Evolutionary conservation across 768 basidiomycete genomes (phyloP).

Genomic region (Lepiota subincarnata): DNA sequence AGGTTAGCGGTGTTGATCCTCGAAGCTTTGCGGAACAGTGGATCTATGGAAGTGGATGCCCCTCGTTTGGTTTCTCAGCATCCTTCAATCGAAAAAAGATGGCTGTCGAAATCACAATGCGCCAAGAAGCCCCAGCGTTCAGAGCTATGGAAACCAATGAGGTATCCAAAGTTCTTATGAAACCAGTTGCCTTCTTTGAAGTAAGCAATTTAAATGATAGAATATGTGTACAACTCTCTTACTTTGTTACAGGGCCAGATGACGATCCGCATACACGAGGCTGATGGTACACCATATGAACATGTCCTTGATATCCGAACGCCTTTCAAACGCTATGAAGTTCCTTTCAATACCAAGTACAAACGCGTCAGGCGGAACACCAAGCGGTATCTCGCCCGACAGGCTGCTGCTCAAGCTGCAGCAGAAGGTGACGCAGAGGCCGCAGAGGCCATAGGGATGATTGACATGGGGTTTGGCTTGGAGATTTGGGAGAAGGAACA

Average conservation of each 20-base stretch:
- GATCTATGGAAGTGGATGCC: conserved; percentile 98
- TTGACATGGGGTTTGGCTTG: conserved; percentile 90
- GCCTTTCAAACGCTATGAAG: conserved; percentile 90
- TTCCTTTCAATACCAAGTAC: conserved; percentile 98
- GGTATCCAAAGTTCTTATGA: conserved; percentile 57
- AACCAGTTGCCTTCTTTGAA: conserved; percentile 89
- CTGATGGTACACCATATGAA: conserved; percentile 98
- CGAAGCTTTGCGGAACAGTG: conserved; percentile 96
- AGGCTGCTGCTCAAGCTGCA: conserved; percentile 89
- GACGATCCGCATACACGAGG: conserved; percentile 98
- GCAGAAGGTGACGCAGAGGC: conserved; percentile 91
- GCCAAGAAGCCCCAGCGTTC: conserved; percentile 81
- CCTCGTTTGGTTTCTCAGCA: conserved; percentile 83
- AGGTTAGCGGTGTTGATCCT: conserved; percentile 88
- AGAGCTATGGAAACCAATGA: conserved; percentile 68
- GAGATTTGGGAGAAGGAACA: conserved; percentile 96
- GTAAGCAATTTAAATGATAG: conserved; percentile 31
- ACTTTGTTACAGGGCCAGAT: conserved; percentile 73
- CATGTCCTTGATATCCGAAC: conserved; percentile 91
- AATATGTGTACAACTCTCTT: conserved; percentile 3
- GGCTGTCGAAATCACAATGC: conserved; percentile 94
- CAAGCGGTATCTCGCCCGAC: conserved; percentile 91
- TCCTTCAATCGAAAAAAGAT: conserved; percentile 97
- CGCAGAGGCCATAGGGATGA: conserved; percentile 89
- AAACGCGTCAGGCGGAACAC: conserved; percentile 95